Percentiles rank a stretch among this genome's conserved stretches.
These are phyloP conservation scores for Talaromyces adpressus DNA, from an alignment of 495 filamentous ascomycete species.

Conservation along the genomic window DNA sequence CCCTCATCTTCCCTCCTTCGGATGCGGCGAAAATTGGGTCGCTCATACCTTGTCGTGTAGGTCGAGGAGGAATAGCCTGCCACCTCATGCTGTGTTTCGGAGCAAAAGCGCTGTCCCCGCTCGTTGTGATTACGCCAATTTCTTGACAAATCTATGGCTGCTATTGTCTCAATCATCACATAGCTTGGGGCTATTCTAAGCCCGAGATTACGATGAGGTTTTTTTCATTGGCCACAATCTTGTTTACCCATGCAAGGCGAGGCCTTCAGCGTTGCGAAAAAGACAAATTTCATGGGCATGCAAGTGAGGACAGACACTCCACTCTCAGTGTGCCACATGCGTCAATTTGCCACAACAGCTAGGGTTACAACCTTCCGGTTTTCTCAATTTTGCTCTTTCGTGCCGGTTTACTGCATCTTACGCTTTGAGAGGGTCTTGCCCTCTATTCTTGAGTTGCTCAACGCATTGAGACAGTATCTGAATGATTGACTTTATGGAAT, in stretches of 20 bases:
- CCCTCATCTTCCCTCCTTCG: background rate
- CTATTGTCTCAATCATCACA: background rate
- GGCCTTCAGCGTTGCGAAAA: background rate
- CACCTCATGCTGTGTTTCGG: slow-evolving; percentile 17
- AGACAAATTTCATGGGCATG: background rate
- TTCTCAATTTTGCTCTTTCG: background rate
- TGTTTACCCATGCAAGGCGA: slow-evolving; percentile 6
- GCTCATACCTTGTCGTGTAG: background rate
- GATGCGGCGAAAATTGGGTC: slow-evolving; percentile 19
- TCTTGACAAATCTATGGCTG: slow-evolving; percentile 8
- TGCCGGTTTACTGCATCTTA: background rate
- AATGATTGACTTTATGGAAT: background rate
- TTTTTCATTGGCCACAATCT: slow-evolving; percentile 1
- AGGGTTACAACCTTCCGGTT: background rate
- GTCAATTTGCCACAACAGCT: slow-evolving; percentile 4
- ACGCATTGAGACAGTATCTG: background rate
- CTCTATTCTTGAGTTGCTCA: background rate
- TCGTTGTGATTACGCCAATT: slow-evolving; percentile 7
- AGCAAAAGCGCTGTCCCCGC: slow-evolving; percentile 5
- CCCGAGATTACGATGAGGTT: slow-evolving; percentile 4
- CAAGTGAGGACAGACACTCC: background rate
- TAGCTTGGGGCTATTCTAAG: background rate
- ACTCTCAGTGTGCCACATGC: background rate
- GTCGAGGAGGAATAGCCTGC: background rate
- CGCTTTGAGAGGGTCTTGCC: background rate